Evolutionary conservation across 225 moss, liverwort and hornwort genomes (phyloP).

Genomic region (Bryoerythrophyllum caledonicum): DNA sequence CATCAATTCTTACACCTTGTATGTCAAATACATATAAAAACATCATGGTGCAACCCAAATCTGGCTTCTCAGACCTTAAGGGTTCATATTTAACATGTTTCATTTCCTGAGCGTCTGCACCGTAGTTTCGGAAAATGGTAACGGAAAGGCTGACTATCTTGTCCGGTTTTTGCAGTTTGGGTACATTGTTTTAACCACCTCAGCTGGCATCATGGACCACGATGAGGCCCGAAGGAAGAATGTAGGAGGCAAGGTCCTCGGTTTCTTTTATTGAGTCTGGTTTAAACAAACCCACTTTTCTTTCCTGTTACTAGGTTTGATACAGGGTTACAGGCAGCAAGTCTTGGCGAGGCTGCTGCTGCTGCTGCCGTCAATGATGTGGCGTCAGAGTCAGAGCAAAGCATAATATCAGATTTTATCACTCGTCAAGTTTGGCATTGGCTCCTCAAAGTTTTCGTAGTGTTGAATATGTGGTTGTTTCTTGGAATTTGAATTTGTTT

Average conservation of each 20-base stretch:
- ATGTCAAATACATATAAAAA: too few relatives aligned
- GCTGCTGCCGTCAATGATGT: conserved; percentile 22
- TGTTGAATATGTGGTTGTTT: conserved; percentile 1
- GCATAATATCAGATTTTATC: conserved; percentile 16
- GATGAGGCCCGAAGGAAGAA: conserved; percentile 83
- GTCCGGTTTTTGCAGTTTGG: conserved; percentile 50
- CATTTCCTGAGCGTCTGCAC: neutral
- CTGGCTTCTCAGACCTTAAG: too few relatives aligned
- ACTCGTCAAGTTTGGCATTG: conserved; percentile 8
- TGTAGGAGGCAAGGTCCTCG: conserved; percentile 76
- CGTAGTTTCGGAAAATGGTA: neutral
- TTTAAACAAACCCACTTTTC: conserved; percentile 18
- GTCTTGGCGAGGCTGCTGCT: conserved; percentile 14
- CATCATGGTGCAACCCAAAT: too few relatives aligned
- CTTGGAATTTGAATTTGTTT: neutral
- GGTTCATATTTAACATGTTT: neutral
- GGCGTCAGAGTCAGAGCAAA: conserved; percentile 32
- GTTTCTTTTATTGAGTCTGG: conserved; percentile 65
- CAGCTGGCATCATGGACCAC: conserved; percentile 78
- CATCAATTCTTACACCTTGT: too few relatives aligned
- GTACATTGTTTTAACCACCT: conserved; percentile 72
- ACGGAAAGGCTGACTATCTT: neutral
- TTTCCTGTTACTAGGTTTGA: conserved; percentile 18
- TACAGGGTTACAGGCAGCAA: conserved; percentile 10
- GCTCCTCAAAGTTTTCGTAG: neutral